These are phyloP conservation scores for Daphne laureola DNA, from an alignment of 441 rosid species.

Conservation along the genomic window DNA sequence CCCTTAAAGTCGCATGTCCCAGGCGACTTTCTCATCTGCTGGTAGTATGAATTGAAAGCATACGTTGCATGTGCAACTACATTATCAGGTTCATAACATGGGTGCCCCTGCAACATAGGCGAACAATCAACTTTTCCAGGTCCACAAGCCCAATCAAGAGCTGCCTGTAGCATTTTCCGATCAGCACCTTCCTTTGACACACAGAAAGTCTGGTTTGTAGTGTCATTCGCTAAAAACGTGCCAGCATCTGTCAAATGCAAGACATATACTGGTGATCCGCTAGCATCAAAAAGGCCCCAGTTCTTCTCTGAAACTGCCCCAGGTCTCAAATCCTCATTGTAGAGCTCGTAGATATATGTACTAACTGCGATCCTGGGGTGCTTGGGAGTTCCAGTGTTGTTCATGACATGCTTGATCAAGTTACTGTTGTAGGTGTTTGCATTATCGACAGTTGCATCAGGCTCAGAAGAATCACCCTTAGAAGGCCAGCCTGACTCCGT, in stretches of 20 bases:
- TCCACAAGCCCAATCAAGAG: slow-evolving; percentile 97
- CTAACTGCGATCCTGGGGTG: slow-evolving; percentile 64
- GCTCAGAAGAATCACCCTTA: slow-evolving; percentile 64
- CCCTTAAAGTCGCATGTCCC: slow-evolving; percentile 95
- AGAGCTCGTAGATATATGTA: slow-evolving; percentile 87
- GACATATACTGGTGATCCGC: slow-evolving; percentile 56
- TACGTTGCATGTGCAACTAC: slow-evolving; percentile 66
- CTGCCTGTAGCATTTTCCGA: slow-evolving; percentile 85
- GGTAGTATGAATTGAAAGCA: slow-evolving; percentile 88
- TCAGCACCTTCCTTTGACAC: slow-evolving; percentile 66
- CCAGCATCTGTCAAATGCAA: slow-evolving; percentile 79
- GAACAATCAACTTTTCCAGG: slow-evolving; percentile 89
- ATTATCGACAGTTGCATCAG: slow-evolving; percentile 63
- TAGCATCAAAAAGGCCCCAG: slow-evolving; percentile 84
- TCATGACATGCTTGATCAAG: slow-evolving; percentile 74
- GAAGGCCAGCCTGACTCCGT: slow-evolving; percentile 96
- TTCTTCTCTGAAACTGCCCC: slow-evolving; percentile 68
- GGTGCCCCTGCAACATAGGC: slow-evolving; percentile 59
- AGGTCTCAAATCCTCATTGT: slow-evolving; percentile 72
- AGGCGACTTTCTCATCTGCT: slow-evolving; percentile 52
- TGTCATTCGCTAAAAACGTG: slow-evolving; percentile 72
- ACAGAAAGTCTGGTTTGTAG: slow-evolving; percentile 91
- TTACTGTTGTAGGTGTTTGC: slow-evolving; percentile 91
- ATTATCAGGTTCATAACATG: slow-evolving; percentile 71
- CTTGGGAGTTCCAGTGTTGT: slow-evolving; percentile 88